Evolutionary conservation across 2,329 filamentous ascomycete genomes (phyloP), one percentile per base, ranked within the genome.

Genomic region (Cercospora sp.): DNA sequence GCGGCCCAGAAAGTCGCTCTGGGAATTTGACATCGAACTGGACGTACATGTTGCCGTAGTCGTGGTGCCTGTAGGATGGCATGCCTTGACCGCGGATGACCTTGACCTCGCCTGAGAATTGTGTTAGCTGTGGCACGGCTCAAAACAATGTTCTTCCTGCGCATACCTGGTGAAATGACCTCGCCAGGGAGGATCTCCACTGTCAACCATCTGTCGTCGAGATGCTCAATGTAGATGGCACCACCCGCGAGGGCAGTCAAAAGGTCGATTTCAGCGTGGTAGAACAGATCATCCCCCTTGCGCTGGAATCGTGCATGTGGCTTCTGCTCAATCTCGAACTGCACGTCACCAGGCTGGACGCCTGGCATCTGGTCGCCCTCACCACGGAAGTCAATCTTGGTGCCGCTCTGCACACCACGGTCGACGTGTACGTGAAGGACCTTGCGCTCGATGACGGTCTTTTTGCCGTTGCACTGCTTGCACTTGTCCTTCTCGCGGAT

Each of bases 301-400:
- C 95, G 91, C 79, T 94, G 93, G 86, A 99, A 99, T 71, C 95
- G 90, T 30, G 90, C 72, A 81, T 99, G 95, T n/a, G 94, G 94
- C 87, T 99, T 99, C 86, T 98, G 93, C 82, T 98, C 94, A 72
- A 99, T 98, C 84, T 98, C 94, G 79, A 99, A 99, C 70, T 97
- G 91, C 67, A 99, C 95, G 78, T 99, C 96, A 73, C 96, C 95
- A 16, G 95, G 91, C 79, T 96, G 88, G 63, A 96, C 91, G 72
- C 94, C 94, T 20, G 95, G 95, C 67, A 94, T 89, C 80, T 98
- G 95, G 79, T 99, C 95, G 82, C 95, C 95, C 80, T 99, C 95
- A 67, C 95, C 95, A 66, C 91, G 89, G 86, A 98, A 99, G 79
- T 97, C 94, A 73, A 99, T 93, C 86, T 96, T 96, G 82, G 94